Evolutionary conservation across 208 protist genomes (phyloP).

Genomic region (Leptomonas seymouri): DNA sequence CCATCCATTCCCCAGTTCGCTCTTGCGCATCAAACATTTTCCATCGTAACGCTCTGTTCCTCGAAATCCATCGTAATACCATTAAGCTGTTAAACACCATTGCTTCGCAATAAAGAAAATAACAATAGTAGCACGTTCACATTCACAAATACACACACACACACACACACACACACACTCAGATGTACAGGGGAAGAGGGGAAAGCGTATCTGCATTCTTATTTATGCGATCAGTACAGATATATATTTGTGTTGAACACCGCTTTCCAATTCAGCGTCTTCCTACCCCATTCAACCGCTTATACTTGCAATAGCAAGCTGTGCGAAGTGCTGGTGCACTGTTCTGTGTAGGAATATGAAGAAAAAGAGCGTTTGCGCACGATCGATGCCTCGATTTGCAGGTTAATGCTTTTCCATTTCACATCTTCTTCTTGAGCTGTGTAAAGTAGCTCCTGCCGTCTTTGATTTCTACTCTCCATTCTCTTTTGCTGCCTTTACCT

Average conservation of each 20-base stretch:
- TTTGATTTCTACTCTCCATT: too few species aligned
- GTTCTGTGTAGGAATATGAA: neutral
- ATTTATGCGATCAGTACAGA: neutral
- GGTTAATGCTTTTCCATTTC: neutral
- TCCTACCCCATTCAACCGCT: neutral
- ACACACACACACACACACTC: neutral
- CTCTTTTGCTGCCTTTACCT: too few species aligned
- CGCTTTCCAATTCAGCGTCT: neutral
- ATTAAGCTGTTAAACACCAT: too few species aligned
- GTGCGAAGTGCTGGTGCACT: neutral
- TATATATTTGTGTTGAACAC: neutral
- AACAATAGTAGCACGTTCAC: too few species aligned
- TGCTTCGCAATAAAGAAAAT: too few species aligned
- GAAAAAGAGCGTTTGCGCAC: neutral
- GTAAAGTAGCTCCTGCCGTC: neutral
- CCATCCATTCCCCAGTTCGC: too few species aligned
- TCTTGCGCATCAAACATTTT: too few species aligned
- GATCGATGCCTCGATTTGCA: neutral
- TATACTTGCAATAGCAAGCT: neutral
- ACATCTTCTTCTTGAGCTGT: neutral
- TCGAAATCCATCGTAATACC: too few species aligned
- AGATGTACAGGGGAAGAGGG: neutral
- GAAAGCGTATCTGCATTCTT: neutral
- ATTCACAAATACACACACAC: neutral
- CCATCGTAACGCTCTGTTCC: too few species aligned